Evolutionary conservation across 2,329 filamentous ascomycete genomes (phyloP).

Genomic region (Aspergillus floridensis): DNA sequence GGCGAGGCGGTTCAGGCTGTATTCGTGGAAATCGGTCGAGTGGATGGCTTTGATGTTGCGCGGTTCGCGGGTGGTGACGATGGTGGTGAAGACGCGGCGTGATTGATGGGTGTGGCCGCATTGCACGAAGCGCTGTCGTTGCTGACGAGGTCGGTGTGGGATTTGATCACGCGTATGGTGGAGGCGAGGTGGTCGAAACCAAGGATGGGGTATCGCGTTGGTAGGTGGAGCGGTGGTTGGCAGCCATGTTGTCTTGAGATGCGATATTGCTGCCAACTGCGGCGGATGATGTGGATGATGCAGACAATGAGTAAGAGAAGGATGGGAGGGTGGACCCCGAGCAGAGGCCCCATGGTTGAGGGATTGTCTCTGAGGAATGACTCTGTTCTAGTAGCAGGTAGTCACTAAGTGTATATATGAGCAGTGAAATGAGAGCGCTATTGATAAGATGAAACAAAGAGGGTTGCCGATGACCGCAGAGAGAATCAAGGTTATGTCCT

Average conservation of each 20-base stretch:
- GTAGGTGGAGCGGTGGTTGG: not conserved
- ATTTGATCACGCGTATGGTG: not conserved
- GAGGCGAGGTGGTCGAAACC: not conserved
- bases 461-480: no score
- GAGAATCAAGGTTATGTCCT: no score
- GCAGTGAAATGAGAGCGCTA: no score
- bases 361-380: no score
- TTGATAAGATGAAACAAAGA: no score
- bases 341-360: no score
- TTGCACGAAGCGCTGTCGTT: not conserved
- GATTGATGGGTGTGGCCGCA: not conserved
- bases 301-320: not conserved
- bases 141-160: not conserved
- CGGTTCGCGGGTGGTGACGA: constrained; percentile 40
- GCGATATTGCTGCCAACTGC: not conserved
- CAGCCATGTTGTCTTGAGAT: not conserved
- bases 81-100: not conserved
- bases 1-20: no score
- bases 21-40: no score
- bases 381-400: no score
- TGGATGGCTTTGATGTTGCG: constrained; percentile 54
- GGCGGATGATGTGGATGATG: not conserved
- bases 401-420: no score
- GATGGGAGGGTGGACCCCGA: no score
- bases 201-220: not conserved